Percentiles rank a stretch among this genome's conserved stretches.
These are phyloP conservation scores for Breviolum minutum DNA, from an alignment of 73 alveolate species.

Conservation along the genomic window DNA sequence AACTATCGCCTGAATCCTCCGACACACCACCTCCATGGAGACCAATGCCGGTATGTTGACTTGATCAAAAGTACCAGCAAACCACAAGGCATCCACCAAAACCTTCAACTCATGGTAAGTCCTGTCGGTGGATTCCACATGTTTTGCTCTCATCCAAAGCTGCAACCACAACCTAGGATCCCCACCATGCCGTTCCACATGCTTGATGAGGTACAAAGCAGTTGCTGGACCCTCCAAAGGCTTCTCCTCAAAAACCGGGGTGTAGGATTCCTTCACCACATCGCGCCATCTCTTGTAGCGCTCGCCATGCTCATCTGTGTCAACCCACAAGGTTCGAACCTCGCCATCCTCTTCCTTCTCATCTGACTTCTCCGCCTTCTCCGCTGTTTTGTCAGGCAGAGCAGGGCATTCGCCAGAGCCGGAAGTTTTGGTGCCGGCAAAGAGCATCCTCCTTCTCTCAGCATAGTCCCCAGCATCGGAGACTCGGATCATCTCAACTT, in stretches of 20 bases:
- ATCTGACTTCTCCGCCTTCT: neutral
- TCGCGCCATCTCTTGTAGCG: conserved; percentile 46
- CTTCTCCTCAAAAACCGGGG: conserved; percentile 12
- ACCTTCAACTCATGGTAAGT: conserved; percentile 16
- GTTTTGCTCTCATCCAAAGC: conserved; percentile 27
- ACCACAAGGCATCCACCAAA: conserved; percentile 7
- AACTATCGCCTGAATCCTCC: conserved; percentile 26
- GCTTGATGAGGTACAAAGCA: conserved; percentile 16
- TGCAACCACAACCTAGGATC: conserved; percentile 54
- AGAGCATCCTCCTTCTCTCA: neutral
- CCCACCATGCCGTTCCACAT: conserved; percentile 43
- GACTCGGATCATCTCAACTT: conserved; percentile 21
- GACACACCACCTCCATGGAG: neutral
- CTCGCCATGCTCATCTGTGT: conserved; percentile 58
- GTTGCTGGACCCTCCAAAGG: conserved; percentile 9
- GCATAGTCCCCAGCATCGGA: conserved; percentile 24
- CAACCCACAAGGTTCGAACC: conserved; percentile 63
- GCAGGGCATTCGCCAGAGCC: neutral
- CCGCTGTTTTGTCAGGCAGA: neutral
- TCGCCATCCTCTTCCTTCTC: neutral
- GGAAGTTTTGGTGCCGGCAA: neutral
- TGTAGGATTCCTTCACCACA: neutral
- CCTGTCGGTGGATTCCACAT: neutral
- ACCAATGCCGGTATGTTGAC: conserved; percentile 54
- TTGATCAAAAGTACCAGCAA: conserved; percentile 31